Percentiles rank a stretch among this genome's conserved stretches.
Conservation (phyloP, 306 rosid genomes). For the Cucurbita ficifolia region DNA sequence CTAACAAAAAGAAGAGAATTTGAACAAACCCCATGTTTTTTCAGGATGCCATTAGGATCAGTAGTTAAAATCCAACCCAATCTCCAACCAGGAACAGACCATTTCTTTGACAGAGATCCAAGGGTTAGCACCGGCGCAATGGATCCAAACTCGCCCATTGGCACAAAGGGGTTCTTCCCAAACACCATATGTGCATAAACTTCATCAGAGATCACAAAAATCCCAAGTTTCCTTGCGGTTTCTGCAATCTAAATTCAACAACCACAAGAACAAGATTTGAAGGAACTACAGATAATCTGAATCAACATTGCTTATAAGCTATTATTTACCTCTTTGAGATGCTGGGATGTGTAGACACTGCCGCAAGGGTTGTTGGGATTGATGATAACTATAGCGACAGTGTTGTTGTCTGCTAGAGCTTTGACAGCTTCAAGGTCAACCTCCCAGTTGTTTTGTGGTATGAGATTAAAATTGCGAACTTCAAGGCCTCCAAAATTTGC, state of each 20-base stretch:
- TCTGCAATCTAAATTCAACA: constrained; percentile 19
- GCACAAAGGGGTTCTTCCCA: constrained; percentile 31
- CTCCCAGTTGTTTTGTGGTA: constrained; percentile 49
- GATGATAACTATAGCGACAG: constrained; percentile 46
- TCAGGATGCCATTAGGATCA: constrained; percentile 21
- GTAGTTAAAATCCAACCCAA: constrained; percentile 28
- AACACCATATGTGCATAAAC: constrained; percentile 24
- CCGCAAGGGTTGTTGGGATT: constrained; percentile 64
- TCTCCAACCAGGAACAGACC: constrained; percentile 36
- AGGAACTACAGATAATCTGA: not conserved
- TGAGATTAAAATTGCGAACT: constrained; percentile 44
- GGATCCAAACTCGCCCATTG: constrained; percentile 30
- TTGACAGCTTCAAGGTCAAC: constrained; percentile 42
- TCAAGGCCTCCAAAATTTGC: constrained; percentile 29
- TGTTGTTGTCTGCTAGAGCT: constrained; percentile 43
- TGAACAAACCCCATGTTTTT: constrained; percentile 18
- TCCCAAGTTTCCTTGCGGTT: constrained; percentile 33
- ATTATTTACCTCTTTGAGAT: constrained; percentile 33
- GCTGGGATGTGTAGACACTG: constrained; percentile 40
- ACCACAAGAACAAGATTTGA: not conserved
- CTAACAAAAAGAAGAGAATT: not conserved
- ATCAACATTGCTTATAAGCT: not conserved
- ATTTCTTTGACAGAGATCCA: constrained; percentile 36
- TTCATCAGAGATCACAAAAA: constrained; percentile 29
- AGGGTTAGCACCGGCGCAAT: constrained; percentile 29